Evolutionary conservation across 805 yeast species (phyloP), one percentile per base, ranked within the genome.

Genomic region (Candida manassasensis): DNA sequence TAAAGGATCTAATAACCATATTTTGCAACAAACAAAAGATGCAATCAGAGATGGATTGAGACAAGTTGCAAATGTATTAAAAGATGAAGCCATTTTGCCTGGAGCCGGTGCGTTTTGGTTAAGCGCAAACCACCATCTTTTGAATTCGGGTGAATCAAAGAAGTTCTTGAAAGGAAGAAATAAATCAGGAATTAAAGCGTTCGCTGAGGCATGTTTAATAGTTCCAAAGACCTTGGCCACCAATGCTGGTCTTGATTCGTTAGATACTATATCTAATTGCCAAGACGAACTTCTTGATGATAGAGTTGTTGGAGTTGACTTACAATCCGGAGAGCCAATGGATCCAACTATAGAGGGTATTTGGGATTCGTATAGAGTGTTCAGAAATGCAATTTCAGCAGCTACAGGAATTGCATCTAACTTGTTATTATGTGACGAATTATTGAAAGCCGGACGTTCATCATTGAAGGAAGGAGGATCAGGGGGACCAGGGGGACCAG

Each of bases 31-130:
- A 67, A 84, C 95, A 21, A 87, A 89, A 57, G 98, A 93, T 57
- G 97, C 99, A 1, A 88, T 94, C 15, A 79, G 98, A 59, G 98
- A 93, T 59, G 99, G 99, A 21, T 71, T 93, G 40, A 79, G 98
- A 48, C 88, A 97, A 1, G 97, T 93, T 12, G 79, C 95, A 29
- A 93, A 93, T 55, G 93, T 89, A 21, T 66, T 93, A 35, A 84
- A 79, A 52, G 99, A 93, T 59, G 75, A 79, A 49, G 64, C 82
- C 27, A 80, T 93, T 27, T 81, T 93, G 30, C 96, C 98, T 5
- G 99, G 99, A 43, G 99, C 93, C 1, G 99, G 99, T 38, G 93
- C 97, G 2, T 93, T 84, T 61, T 94, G 81, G 67, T 69, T 93
- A 53, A 81, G 94, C 36, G 86, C 90, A 40, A 75, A 87, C 35